Percentiles rank a stretch among this genome's conserved stretches.
phyloP scores from a whole-genome alignment of 176 grass and related monocot species.

The Avena sativa region DNA sequence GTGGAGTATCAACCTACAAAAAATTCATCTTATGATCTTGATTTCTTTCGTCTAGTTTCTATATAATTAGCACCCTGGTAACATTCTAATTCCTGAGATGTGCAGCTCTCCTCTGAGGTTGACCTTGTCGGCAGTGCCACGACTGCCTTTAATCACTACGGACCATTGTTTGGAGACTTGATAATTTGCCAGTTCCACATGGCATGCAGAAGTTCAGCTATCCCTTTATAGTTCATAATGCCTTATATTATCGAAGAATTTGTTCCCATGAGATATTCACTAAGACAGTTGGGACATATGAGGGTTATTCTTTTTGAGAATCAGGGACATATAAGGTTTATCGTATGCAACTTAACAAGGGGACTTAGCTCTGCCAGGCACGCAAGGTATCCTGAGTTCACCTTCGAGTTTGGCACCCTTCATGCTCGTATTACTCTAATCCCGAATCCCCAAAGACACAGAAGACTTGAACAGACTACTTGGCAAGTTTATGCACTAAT shows the following conservation, averaged over 20 bases:
- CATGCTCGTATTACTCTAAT: conserved; percentile 45
- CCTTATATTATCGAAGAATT: not conserved
- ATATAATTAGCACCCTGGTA: not conserved
- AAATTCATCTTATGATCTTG: not conserved
- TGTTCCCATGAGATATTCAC: not conserved
- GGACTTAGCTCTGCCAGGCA: conserved; percentile 34
- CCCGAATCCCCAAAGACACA: conserved; percentile 33
- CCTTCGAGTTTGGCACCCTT: conserved; percentile 10
- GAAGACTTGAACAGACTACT: conserved; percentile 20
- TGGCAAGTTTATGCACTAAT: conserved; percentile 39
- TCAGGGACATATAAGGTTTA: not conserved
- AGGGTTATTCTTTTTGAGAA: not conserved
- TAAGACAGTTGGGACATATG: not conserved
- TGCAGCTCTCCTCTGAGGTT: not conserved
- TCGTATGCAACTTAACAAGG: conserved; percentile 46
- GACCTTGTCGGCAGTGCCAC: not conserved
- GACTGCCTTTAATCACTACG: not conserved
- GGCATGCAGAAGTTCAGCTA: not conserved
- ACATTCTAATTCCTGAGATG: not conserved
- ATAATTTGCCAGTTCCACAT: not conserved
- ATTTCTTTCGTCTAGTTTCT: too few species aligned
- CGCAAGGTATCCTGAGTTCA: conserved; percentile 40
- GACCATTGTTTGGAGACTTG: not conserved
- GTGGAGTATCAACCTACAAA: not conserved
- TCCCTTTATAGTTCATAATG: not conserved